These are phyloP conservation scores for Blastocystis sp. DNA, from an alignment of 352 stramenopile genomes.

Conservation along the genomic window DNA sequence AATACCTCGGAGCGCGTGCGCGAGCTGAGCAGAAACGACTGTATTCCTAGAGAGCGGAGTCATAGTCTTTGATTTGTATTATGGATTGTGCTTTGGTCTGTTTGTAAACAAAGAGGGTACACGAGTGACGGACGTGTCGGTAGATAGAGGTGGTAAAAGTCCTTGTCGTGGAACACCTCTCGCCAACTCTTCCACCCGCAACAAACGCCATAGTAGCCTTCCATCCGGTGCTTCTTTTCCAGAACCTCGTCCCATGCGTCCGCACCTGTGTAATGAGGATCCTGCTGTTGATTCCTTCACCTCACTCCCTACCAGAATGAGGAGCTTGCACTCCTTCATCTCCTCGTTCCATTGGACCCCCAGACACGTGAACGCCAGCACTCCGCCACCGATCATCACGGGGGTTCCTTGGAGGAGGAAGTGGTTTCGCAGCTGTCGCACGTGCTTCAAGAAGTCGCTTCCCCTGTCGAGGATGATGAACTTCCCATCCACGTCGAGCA, in stretches of 20 bases:
- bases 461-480: slow-evolving; percentile 67
- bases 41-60: background rate
- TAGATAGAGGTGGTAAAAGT: slow-evolving; percentile 20
- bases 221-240: slow-evolving; percentile 60
- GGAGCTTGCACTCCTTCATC: slow-evolving; percentile 67
- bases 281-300: background rate
- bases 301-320: slow-evolving; percentile 64
- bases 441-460: slow-evolving; percentile 64
- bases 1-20: background rate
- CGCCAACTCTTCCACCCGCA: slow-evolving; percentile 28
- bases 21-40: background rate
- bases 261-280: slow-evolving; percentile 70
- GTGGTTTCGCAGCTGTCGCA: slow-evolving; percentile 68
- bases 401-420: slow-evolving; percentile 71
- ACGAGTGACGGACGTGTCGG: background rate
- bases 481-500: slow-evolving; percentile 63
- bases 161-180: slow-evolving; percentile 21
- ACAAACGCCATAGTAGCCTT: slow-evolving; percentile 17
- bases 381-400: slow-evolving; percentile 73
- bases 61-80: slow-evolving; percentile 52
- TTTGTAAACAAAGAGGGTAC: background rate
- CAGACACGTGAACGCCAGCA: slow-evolving; percentile 71
- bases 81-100: background rate
- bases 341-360: slow-evolving; percentile 68
- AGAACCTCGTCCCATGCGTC: slow-evolving; percentile 70